Percentiles rank a stretch among this genome's conserved stretches.
Conservation (phyloP, 2,329 filamentous ascomycete species). For the Penicillium hesseltinei region DNA sequence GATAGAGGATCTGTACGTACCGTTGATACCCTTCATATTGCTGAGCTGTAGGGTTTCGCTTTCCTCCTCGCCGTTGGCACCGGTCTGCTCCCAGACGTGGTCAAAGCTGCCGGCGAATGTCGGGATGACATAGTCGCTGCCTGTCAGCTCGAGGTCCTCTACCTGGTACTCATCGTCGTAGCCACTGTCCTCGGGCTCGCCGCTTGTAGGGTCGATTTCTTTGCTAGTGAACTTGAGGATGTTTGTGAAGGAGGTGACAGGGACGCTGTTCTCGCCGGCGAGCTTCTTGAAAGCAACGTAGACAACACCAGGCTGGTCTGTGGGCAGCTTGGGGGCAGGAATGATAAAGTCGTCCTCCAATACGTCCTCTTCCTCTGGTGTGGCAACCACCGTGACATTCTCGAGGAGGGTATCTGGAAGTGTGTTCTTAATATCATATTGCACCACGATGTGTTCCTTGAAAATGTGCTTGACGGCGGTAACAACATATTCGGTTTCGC, state of each 20-base stretch:
- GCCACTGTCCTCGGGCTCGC: constrained; percentile 83
- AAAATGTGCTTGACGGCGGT: constrained; percentile 94
- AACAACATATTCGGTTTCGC: constrained; percentile 96
- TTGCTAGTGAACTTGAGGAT: constrained; percentile 95
- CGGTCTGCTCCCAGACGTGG: constrained; percentile 91
- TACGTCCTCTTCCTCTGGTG: constrained; percentile 72
- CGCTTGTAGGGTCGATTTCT: constrained; percentile 93
- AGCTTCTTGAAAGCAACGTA: constrained; percentile 93
- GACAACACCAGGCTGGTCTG: constrained; percentile 85
- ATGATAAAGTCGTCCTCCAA: constrained; percentile 88
- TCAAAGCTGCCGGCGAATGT: constrained; percentile 94
- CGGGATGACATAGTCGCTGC: constrained; percentile 90
- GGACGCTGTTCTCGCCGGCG: constrained; percentile 71
- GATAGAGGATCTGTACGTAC: constrained; percentile 54
- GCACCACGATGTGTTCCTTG: constrained; percentile 92
- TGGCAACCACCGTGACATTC: constrained; percentile 79
- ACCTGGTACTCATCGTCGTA: constrained; percentile 99
- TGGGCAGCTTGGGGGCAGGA: constrained; percentile 74
- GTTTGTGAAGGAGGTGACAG: constrained; percentile 82
- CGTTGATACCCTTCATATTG: constrained; percentile 86
- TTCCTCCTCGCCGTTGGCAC: constrained; percentile 82
- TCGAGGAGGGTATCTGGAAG: constrained; percentile 86
- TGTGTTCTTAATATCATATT: constrained; percentile 98
- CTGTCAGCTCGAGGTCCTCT: constrained; percentile 84
- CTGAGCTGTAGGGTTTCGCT: constrained; percentile 87